These are phyloP conservation scores for Kodamaea sp. DNA, from an alignment of 1,139 yeast genomes.

Conservation along the genomic window DNA sequence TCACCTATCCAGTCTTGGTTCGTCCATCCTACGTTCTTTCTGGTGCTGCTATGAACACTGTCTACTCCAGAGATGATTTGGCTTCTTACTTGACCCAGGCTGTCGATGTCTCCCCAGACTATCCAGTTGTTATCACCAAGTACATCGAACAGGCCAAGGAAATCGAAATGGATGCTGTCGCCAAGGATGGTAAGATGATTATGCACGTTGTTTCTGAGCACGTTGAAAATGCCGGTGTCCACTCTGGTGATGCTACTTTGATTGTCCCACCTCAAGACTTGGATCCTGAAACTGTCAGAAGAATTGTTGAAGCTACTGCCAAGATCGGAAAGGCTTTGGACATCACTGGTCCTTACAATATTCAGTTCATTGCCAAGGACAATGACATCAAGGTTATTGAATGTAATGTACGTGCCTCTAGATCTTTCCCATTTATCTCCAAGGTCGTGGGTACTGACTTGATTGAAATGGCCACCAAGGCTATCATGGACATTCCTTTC, in stretches of 20 bases:
- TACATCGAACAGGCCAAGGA: constrained; percentile 97
- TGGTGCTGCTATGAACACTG: constrained; percentile 99
- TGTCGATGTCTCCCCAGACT: constrained; percentile 95
- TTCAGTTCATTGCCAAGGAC: constrained; percentile 92
- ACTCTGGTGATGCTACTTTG: constrained; percentile 98
- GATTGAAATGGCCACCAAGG: constrained; percentile 97
- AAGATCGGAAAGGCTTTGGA: constrained; percentile 95
- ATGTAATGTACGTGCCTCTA: constrained; percentile 97
- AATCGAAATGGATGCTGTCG: constrained; percentile 99
- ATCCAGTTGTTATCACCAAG: constrained; percentile 97
- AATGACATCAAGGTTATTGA: constrained; percentile 95
- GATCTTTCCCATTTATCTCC: constrained; percentile 98
- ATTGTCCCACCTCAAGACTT: constrained; percentile 97
- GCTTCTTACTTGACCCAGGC: constrained; percentile 90
- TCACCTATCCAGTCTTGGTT: constrained; percentile 91
- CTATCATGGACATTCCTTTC: constrained; percentile 86
- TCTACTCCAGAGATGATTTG: constrained; percentile 85
- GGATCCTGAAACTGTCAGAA: constrained; percentile 84
- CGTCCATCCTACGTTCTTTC: constrained; percentile 97
- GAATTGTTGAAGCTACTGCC: constrained; percentile 94
- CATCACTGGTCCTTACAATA: constrained; percentile 97
- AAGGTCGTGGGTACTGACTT: constrained; percentile 96
- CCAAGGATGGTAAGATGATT: constrained; percentile 88
- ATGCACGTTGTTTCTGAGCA: constrained; percentile 99
- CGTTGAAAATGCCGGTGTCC: constrained; percentile 99